Percentiles rank a stretch among this genome's conserved stretches.
phyloP scores from a whole-genome alignment of 805 yeast genomes.

The Blastobotrys mokoenaii region DNA sequence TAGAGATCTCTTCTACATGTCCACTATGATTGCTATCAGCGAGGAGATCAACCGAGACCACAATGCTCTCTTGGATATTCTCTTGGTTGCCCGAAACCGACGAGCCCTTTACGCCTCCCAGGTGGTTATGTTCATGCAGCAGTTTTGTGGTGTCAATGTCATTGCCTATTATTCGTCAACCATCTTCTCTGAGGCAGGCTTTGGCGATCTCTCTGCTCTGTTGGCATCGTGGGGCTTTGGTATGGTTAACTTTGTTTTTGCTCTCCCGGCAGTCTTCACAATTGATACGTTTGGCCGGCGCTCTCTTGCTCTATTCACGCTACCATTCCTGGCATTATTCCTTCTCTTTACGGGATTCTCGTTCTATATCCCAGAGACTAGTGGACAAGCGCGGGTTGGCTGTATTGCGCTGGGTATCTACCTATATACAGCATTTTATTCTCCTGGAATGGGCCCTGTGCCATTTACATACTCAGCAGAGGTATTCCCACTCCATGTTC shows the following conservation, averaged over 20 bases:
- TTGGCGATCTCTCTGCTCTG: conserved; percentile 52
- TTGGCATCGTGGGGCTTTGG: conserved; percentile 86
- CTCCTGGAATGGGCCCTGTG: conserved; percentile 84
- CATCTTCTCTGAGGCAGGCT: conserved; percentile 62
- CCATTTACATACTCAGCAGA: conserved; percentile 87
- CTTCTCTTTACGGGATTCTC: conserved; percentile 48
- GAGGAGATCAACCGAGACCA: conserved; percentile 29
- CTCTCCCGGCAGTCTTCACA: conserved; percentile 72
- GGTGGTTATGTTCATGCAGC: conserved; percentile 81
- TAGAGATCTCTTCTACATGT: conserved; percentile 53
- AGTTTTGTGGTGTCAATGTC: conserved; percentile 83
- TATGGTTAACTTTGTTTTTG: conserved; percentile 68
- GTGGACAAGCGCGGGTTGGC: conserved; percentile 42
- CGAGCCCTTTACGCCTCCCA: conserved; percentile 75
- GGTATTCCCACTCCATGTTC: conserved; percentile 67
- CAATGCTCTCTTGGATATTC: conserved; percentile 32
- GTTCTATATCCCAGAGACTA: conserved; percentile 51
- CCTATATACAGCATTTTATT: conserved; percentile 62
- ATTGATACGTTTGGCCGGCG: conserved; percentile 76
- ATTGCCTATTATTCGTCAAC: conserved; percentile 79
- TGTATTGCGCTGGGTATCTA: conserved; percentile 68
- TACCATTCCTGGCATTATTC: conserved; percentile 52
- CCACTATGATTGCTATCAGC: conserved; percentile 39
- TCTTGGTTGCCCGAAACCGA: conserved; percentile 71
- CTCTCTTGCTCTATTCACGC: conserved; percentile 44